Conservation (phyloP, 164 flowering plant species). For the Liquidambar formosana region DNA sequence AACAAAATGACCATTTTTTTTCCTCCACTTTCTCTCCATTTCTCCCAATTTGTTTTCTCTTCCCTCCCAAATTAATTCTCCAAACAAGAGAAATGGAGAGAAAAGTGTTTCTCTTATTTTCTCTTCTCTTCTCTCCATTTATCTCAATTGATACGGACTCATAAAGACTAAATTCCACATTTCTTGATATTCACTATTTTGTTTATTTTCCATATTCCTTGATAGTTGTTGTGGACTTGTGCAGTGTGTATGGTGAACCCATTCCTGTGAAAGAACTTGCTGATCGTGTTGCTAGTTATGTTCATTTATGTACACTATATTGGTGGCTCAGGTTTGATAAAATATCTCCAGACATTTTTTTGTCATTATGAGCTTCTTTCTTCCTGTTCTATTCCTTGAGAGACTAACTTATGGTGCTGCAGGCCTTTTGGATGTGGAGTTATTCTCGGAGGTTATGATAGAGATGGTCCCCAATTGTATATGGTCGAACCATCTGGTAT, state of each 20-base stretch:
- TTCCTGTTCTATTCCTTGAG: neutral
- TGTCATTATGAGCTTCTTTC: neutral
- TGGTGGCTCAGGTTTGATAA: constrained; percentile 92
- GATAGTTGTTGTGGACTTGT: constrained; percentile 9
- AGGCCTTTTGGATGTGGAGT: constrained; percentile 98
- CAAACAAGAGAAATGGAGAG: too few species aligned
- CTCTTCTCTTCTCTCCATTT: too few species aligned
- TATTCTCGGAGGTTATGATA: constrained; percentile 95
- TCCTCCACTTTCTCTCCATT: too few species aligned
- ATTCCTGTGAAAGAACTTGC: constrained; percentile 95
- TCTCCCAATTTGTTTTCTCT: too few species aligned
- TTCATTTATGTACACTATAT: constrained; percentile 91
- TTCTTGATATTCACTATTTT: neutral
- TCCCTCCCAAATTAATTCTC: too few species aligned
- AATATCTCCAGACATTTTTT: neutral
- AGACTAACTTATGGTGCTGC: constrained; percentile 22
- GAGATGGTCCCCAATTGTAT: constrained; percentile 95
- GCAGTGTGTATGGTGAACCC: constrained; percentile 84
- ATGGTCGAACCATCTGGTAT: constrained; percentile 97
- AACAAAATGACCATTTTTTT: too few species aligned
- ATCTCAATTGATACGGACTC: too few species aligned
- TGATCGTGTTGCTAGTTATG: constrained; percentile 97
- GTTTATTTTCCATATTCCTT: neutral
- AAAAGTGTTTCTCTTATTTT: too few species aligned
- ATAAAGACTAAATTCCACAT: neutral